Conservation (phyloP, 2,329 filamentous ascomycete species). For the Exophiala xenobiotica region DNA sequence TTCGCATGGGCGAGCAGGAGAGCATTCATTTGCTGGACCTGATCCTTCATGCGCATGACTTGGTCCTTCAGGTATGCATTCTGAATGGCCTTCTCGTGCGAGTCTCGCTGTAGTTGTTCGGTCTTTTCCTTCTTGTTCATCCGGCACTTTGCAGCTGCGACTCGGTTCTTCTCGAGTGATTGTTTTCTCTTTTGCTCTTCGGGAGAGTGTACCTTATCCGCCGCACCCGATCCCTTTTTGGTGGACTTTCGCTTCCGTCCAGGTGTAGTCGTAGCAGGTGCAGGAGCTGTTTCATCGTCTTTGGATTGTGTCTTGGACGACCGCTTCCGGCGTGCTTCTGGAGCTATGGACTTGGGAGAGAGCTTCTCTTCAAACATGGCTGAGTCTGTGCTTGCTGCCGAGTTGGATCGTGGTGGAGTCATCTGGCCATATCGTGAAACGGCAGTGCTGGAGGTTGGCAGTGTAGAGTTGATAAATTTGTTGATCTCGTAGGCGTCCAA, state of each 20-base stretch:
- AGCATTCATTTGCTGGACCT: slow-evolving; percentile 31
- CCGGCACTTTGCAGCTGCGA: slow-evolving; percentile 32
- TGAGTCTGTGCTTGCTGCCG: slow-evolving; percentile 17
- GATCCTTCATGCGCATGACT: slow-evolving; percentile 31
- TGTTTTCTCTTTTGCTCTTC: slow-evolving; percentile 30
- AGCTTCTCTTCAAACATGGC: slow-evolving; percentile 17
- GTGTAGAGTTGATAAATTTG: slow-evolving; percentile 20
- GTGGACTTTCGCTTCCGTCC: slow-evolving; percentile 29
- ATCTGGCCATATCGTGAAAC: slow-evolving; percentile 30
- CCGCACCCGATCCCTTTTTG: slow-evolving; percentile 4
- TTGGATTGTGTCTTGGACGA: slow-evolving; percentile 19
- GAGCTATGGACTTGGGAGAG: slow-evolving; percentile 17
- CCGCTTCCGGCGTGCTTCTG: slow-evolving; percentile 20
- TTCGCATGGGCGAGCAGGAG: slow-evolving; percentile 29
- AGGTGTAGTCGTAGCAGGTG: slow-evolving; percentile 8
- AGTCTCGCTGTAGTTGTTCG: slow-evolving; percentile 29
- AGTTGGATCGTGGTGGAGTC: slow-evolving; percentile 30
- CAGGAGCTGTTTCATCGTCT: slow-evolving; percentile 6
- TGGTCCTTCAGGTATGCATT: slow-evolving; percentile 32
- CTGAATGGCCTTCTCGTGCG: slow-evolving; percentile 31
- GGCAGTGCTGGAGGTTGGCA: slow-evolving; percentile 23
- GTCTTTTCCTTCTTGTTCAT: slow-evolving; percentile 33
- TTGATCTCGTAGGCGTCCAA: slow-evolving; percentile 24
- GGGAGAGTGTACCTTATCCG: slow-evolving; percentile 9
- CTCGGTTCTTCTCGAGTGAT: slow-evolving; percentile 31